Evolutionary conservation across 176 grass and related monocot species (phyloP).

Genomic region (Oryza meridionalis): DNA sequence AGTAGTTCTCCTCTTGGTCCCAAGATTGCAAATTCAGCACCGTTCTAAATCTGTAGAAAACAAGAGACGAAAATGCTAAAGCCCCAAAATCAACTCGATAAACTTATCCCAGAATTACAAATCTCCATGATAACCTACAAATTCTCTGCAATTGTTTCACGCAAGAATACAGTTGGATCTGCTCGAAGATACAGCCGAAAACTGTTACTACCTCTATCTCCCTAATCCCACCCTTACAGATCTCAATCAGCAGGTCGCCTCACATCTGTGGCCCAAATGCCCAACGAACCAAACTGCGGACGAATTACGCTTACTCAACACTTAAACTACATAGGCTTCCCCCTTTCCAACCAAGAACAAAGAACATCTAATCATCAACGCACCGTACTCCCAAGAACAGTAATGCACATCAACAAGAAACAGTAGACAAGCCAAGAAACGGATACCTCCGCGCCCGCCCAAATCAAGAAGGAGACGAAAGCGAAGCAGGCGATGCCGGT

Average conservation of each 20-base stretch:
- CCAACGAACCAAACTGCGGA: background rate
- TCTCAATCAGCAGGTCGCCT: background rate
- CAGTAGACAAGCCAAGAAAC: background rate
- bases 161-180: background rate
- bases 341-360: background rate
- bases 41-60: constrained; percentile 21
- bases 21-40: background rate
- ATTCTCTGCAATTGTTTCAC: background rate
- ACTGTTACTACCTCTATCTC: background rate
- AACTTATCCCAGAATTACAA: background rate
- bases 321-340: background rate
- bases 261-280: background rate
- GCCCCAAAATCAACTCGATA: background rate
- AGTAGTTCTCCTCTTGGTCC: too few species aligned
- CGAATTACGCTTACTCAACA: background rate
- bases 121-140: background rate
- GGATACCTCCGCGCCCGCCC: background rate
- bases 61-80: background rate
- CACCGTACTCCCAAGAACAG: background rate
- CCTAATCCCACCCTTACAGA: background rate
- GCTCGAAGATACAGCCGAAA: background rate
- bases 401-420: background rate
- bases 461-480: background rate
- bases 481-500: background rate
- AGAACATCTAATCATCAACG: background rate